Percentiles rank a stretch among this genome's conserved stretches.
These are phyloP conservation scores for Kodamaea leandrae DNA, from an alignment of 805 yeast genomes.

Conservation along the genomic window DNA sequence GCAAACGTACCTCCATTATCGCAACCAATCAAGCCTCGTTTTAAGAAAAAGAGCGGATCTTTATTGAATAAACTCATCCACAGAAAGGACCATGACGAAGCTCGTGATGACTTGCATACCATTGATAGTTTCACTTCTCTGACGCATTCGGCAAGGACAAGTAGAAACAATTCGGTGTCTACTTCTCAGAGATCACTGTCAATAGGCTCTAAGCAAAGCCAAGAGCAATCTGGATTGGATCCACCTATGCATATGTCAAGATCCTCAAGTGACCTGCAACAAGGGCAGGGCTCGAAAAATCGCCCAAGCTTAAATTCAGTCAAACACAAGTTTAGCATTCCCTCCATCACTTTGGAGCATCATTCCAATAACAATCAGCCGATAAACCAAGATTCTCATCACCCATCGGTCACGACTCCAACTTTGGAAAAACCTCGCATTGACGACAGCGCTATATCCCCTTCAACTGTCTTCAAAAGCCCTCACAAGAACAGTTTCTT, in stretches of 20 bases:
- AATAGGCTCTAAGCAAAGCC: constrained; percentile 9
- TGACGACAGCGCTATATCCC: not conserved
- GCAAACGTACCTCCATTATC: constrained; percentile 44
- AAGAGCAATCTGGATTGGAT: constrained; percentile 10
- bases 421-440: not conserved
- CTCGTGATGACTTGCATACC: constrained; percentile 5
- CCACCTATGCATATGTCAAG: constrained; percentile 1
- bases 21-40: constrained; percentile 50
- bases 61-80: constrained; percentile 41
- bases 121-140: constrained; percentile 3
- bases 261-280: constrained; percentile 1
- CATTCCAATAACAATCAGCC: constrained; percentile 10
- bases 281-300: constrained; percentile 2
- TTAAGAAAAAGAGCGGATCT: constrained; percentile 36
- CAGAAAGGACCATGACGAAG: constrained; percentile 20
- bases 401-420: constrained; percentile 8
- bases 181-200: constrained; percentile 10
- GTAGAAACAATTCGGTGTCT: constrained; percentile 12
- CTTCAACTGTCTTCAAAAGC: not conserved
- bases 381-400: not conserved
- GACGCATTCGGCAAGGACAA: constrained; percentile 6
- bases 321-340: constrained; percentile 28
- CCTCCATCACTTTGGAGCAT: constrained; percentile 34
- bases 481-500: constrained; percentile 14
- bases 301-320: constrained; percentile 1